Evolutionary conservation across 2,329 filamentous ascomycete species (phyloP).

Genomic region (Parascedosporium putredinis): DNA sequence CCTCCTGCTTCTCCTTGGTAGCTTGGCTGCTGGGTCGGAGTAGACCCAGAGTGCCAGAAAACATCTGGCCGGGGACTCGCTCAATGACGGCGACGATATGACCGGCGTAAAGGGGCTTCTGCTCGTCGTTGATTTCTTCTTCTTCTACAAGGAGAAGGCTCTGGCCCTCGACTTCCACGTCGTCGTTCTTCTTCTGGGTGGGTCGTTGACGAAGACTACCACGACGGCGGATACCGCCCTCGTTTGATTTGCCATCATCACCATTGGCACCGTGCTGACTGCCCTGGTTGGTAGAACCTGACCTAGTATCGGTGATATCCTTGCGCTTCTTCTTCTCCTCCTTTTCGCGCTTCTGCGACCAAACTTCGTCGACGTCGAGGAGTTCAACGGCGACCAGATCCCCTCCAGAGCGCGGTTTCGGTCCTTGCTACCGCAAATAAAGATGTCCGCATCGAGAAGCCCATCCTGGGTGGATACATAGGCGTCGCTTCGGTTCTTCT

Average conservation of each 20-base stretch:
- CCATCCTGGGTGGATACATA: slow-evolving; percentile 90
- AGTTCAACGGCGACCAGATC: slow-evolving; percentile 94
- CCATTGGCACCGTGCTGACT: slow-evolving; percentile 52
- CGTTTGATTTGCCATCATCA: slow-evolving; percentile 52
- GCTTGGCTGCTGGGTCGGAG: slow-evolving; percentile 95
- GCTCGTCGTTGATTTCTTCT: slow-evolving; percentile 96
- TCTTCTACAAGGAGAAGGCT: slow-evolving; percentile 94
- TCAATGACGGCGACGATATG: slow-evolving; percentile 97
- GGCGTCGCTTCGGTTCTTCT: slow-evolving; percentile 97
- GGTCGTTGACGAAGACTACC: slow-evolving; percentile 93
- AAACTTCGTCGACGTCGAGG: slow-evolving; percentile 95
- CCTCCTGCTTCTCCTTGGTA: slow-evolving; percentile 98
- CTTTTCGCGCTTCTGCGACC: slow-evolving; percentile 97
- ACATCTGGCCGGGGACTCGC: slow-evolving; percentile 96
- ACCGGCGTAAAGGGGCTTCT: slow-evolving; percentile 93
- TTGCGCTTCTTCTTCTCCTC: slow-evolving; percentile 99
- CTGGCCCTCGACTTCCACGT: slow-evolving; percentile 96
- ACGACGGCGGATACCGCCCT: slow-evolving; percentile 82
- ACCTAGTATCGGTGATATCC: slow-evolving; percentile 87
- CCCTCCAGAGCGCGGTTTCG: slow-evolving; percentile 94
- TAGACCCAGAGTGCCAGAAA: slow-evolving; percentile 89
- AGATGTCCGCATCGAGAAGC: slow-evolving; percentile 89
- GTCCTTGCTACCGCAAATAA: slow-evolving; percentile 98
- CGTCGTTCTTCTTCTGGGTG: slow-evolving; percentile 99
- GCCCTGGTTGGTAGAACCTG: slow-evolving; percentile 63